Evolutionary conservation across 768 basidiomycete genomes (phyloP).

Genomic region (Gloeopeniophorella convolvens): DNA sequence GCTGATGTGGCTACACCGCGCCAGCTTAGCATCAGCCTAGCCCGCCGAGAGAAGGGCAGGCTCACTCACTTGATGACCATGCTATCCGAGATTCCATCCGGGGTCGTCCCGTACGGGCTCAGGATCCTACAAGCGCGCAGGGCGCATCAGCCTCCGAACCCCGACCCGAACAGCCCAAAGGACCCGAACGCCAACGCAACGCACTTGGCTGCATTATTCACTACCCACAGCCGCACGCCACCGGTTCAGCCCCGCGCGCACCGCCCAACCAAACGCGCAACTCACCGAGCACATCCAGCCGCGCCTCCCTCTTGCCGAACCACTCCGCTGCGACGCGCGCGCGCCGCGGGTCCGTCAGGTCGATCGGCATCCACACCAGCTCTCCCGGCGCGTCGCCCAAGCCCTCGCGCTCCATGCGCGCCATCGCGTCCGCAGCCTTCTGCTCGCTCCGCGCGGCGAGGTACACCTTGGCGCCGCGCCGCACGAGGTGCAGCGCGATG

Average conservation of each 20-base stretch:
- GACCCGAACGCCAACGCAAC: conserved; percentile 11
- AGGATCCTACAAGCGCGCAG: conserved; percentile 3
- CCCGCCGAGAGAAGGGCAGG: conserved; percentile 16
- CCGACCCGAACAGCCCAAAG: too few species aligned
- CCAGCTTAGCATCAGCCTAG: conserved; percentile 24
- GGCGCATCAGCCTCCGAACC: not conserved
- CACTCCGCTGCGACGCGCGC: conserved; percentile 32
- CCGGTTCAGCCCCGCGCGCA: conserved; percentile 10
- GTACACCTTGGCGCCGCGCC: conserved; percentile 38
- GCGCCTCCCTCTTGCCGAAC: conserved; percentile 33
- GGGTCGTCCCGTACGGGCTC: conserved; percentile 7
- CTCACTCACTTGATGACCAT: conserved; percentile 40
- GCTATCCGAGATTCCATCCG: conserved; percentile 19
- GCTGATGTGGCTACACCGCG: conserved; percentile 41
- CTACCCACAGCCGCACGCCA: conserved; percentile 22
- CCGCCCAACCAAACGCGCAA: conserved; percentile 25
- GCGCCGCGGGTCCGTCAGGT: conserved; percentile 33
- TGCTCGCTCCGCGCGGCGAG: conserved; percentile 32
- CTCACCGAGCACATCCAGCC: conserved; percentile 40
- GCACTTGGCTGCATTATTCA: conserved; percentile 52
- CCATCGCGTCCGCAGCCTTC: conserved; percentile 29
- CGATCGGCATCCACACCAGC: conserved; percentile 33
- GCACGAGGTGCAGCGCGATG: conserved; percentile 28
- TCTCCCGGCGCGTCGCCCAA: conserved; percentile 26
- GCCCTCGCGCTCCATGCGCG: conserved; percentile 30